Conservation (phyloP, 2,329 filamentous ascomycete species). For the Neurospora sp. region DNA sequence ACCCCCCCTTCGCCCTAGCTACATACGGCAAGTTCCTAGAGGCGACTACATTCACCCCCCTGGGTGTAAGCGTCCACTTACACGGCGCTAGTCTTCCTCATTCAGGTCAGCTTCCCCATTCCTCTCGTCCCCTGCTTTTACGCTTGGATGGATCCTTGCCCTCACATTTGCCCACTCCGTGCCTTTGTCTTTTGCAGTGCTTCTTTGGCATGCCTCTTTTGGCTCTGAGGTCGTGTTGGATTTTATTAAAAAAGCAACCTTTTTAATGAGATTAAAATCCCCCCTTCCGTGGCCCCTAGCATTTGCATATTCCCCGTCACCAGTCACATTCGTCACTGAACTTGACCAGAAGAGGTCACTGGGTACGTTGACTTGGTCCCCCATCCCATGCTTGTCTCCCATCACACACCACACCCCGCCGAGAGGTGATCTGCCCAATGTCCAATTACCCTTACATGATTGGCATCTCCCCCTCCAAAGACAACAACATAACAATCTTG, state of each 20-base stretch:
- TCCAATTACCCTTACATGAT: constrained; percentile 18
- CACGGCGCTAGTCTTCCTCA: not conserved
- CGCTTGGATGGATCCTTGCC: constrained; percentile 1
- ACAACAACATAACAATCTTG: constrained; percentile 13
- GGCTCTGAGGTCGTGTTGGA: not conserved
- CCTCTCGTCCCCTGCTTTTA: not conserved
- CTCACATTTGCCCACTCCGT: constrained; percentile 1
- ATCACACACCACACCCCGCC: constrained; percentile 6
- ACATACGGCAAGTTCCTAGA: not conserved
- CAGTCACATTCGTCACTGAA: not conserved
- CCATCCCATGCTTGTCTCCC: not conserved
- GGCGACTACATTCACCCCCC: not conserved
- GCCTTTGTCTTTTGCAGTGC: constrained; percentile 8
- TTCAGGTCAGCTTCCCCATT: not conserved
- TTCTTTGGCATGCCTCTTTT: not conserved
- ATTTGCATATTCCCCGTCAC: not conserved
- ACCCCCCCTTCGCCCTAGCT: not conserved
- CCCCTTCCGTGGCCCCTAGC: not conserved
- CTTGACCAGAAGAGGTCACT: not conserved
- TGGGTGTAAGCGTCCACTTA: not conserved
- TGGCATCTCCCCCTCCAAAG: constrained; percentile 12
- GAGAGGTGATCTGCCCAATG: constrained; percentile 9
- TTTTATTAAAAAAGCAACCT: not conserved
- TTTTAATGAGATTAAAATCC: not conserved
- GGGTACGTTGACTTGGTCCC: not conserved